Percentiles rank a stretch among this genome's conserved stretches.
Conservation (phyloP, 2,329 filamentous ascomycete genomes). For the Neofusicoccum sp. region DNA sequence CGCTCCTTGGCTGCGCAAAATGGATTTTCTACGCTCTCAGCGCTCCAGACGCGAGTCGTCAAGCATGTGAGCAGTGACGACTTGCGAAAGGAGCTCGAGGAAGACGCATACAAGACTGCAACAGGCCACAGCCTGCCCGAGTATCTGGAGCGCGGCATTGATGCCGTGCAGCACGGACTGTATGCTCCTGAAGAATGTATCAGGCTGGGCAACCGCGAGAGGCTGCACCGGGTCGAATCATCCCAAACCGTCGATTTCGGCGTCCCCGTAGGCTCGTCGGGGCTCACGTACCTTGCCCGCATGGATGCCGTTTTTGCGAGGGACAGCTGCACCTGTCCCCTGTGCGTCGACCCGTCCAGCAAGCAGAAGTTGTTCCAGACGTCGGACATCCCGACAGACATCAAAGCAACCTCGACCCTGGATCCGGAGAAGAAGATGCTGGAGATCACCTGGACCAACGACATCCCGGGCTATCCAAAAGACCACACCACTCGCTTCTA, state of each 20-base stretch:
- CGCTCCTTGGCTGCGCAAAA: background rate
- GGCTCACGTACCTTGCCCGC: background rate
- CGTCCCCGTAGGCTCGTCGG: background rate
- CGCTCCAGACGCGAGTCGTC: background rate
- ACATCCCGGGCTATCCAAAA: constrained; percentile 46
- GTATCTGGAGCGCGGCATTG: background rate
- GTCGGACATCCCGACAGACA: constrained; percentile 58
- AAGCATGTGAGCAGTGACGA: constrained; percentile 1
- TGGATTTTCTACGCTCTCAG: background rate
- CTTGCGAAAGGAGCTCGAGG: background rate
- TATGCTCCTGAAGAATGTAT: background rate
- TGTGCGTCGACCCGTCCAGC: constrained; percentile 58
- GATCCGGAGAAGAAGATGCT: constrained; percentile 46
- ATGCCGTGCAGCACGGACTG: background rate
- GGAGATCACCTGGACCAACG: constrained; percentile 61
- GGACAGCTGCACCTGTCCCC: constrained; percentile 58
- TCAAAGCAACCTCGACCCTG: constrained; percentile 30
- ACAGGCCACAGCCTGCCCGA: background rate
- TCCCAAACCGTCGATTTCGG: background rate
- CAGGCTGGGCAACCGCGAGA: background rate
- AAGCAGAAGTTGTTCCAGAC: constrained; percentile 65
- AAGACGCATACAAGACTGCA: background rate
- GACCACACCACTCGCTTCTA: constrained; percentile 40
- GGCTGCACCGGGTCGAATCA: background rate
- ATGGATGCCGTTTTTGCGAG: constrained; percentile 28